Conservation (phyloP, 768 basidiomycete genomes). For the Termitomyces sp. region DNA sequence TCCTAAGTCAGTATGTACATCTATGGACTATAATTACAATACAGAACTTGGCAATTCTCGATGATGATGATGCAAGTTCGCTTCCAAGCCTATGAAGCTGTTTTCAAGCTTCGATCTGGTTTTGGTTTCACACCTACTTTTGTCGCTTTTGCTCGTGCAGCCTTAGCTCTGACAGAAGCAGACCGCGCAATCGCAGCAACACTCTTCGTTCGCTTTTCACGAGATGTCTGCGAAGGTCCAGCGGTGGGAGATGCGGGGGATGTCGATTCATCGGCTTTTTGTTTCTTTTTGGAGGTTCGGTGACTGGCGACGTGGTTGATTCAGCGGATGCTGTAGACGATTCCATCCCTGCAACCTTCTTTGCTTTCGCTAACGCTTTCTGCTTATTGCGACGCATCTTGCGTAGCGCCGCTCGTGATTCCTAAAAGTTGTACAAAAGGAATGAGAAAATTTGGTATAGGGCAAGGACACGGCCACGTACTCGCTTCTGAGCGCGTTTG, state of each 20-base stretch:
- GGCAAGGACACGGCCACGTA: conserved; percentile 23
- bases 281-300: conserved; percentile 17
- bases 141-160: conserved; percentile 30
- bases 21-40: conserved; percentile 5
- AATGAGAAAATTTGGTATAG: neutral
- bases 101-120: conserved; percentile 7
- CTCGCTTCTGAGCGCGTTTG: conserved; percentile 64
- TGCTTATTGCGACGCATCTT: conserved; percentile 48
- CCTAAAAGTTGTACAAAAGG: conserved; percentile 27
- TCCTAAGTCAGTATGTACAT: neutral
- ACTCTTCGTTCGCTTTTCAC: conserved; percentile 6
- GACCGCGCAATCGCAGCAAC: conserved; percentile 34
- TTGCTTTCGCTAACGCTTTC: conserved; percentile 39
- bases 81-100: neutral
- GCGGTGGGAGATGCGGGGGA: conserved; percentile 3
- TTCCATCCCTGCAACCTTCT: conserved; percentile 4
- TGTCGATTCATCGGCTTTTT: conserved; percentile 14
- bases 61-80: neutral
- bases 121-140: conserved; percentile 12
- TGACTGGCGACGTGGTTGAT: neutral
- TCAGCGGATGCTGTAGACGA: neutral
- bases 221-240: conserved; percentile 5
- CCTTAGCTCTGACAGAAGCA: conserved; percentile 33
- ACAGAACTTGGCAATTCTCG: neutral
- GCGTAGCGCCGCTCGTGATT: conserved; percentile 41